Evolutionary conservation across 257 asterid genomes (phyloP).

Genomic region (Przewalskia tangutica): DNA sequence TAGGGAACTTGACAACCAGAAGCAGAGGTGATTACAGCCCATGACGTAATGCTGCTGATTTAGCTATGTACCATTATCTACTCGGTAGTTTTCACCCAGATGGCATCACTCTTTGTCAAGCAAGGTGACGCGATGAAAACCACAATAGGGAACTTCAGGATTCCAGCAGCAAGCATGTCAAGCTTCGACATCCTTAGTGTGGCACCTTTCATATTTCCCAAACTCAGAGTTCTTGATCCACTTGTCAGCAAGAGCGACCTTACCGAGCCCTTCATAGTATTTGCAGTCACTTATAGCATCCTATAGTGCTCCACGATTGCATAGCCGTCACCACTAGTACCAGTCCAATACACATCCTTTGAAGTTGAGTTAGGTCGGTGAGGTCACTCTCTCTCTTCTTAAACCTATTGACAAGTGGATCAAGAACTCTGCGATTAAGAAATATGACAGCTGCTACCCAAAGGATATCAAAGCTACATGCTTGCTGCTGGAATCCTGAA

Average conservation of each 20-base stretch:
- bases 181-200: neutral
- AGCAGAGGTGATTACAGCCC: conserved; percentile 31
- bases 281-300: no score
- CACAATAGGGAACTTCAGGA: neutral
- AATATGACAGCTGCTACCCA: conserved; percentile 75
- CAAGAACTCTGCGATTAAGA: conserved; percentile 52
- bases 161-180: neutral
- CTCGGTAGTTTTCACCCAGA: neutral
- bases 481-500: conserved; percentile 82
- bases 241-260: neutral
- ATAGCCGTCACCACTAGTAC: neutral
- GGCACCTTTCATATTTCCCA: neutral
- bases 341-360: neutral
- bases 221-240: neutral
- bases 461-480: conserved; percentile 84
- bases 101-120: neutral
- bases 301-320: neutral
- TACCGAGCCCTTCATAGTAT: neutral
- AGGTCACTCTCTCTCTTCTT: conserved; percentile 11
- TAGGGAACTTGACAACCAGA: conserved; percentile 35
- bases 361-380: neutral
- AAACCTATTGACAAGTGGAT: conserved; percentile 40
- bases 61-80: neutral
- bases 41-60: conserved; percentile 25
- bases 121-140: neutral